Conservation (phyloP, 306 rosid species). For the Hippophae tibetana region DNA sequence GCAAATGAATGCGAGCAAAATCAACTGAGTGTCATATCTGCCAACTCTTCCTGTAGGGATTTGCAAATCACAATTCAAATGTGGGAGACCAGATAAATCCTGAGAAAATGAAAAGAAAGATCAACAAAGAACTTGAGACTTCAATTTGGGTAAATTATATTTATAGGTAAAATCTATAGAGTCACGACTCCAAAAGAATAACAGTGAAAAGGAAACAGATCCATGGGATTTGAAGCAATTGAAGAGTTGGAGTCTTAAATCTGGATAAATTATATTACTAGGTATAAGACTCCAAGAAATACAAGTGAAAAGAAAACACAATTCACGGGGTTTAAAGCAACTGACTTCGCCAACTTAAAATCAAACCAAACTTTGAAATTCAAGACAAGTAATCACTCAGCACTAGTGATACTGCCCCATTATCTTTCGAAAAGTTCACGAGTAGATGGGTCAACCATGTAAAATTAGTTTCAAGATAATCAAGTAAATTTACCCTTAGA, state of each 20-base stretch:
- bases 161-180: too few species aligned
- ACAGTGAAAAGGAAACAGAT: too few species aligned
- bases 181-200: too few species aligned
- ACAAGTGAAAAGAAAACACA: too few species aligned
- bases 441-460: too few species aligned
- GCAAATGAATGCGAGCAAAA: conserved; percentile 11
- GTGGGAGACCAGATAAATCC: conserved; percentile 96
- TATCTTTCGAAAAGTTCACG: neutral
- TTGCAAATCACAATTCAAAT: conserved; percentile 66
- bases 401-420: neutral
- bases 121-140: neutral
- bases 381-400: neutral
- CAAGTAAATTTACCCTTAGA: neutral
- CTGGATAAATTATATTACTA: too few species aligned
- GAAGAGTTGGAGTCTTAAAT: too few species aligned
- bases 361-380: neutral
- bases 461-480: too few species aligned
- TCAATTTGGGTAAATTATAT: neutral
- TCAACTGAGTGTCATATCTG: conserved; percentile 86
- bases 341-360: too few species aligned
- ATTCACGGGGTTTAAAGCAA: too few species aligned
- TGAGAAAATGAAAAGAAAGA: conserved; percentile 12
- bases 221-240: too few species aligned
- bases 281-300: too few species aligned
- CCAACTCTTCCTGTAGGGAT: conserved; percentile 88